Evolutionary conservation across 2,329 filamentous ascomycete species (phyloP).

Genomic region (Pyrenochaeta sp.): DNA sequence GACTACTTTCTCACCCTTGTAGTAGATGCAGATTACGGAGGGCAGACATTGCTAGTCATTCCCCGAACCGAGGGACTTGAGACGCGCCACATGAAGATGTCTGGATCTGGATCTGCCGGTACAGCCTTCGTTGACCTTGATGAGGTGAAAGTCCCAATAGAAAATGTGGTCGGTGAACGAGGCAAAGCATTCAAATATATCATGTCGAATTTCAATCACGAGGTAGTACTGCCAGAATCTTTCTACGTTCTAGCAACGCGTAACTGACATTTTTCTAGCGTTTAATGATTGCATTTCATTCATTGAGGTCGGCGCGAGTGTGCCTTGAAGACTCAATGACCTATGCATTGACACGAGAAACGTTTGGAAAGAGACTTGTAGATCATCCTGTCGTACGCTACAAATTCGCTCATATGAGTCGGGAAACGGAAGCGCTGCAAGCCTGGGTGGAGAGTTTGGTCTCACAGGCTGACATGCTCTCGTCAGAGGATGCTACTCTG

Average conservation of each 20-base stretch:
- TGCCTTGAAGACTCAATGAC: conserved; percentile 7
- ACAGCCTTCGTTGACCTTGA: conserved; percentile 15
- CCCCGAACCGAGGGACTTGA: neutral
- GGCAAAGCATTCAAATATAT: conserved; percentile 64
- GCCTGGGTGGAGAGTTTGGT: conserved; percentile 3
- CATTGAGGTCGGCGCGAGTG: conserved; percentile 2
- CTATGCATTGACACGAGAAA: conserved; percentile 1
- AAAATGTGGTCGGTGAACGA: conserved; percentile 7
- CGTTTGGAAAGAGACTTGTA: conserved; percentile 1
- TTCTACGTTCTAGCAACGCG: neutral
- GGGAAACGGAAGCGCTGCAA: conserved; percentile 1
- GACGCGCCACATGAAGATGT: conserved; percentile 6
- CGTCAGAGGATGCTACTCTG: neutral
- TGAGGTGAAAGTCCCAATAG: conserved; percentile 7
- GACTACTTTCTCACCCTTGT: conserved; percentile 3
- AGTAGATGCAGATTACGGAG: conserved; percentile 59
- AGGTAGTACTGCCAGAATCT: neutral
- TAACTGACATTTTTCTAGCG: conserved; percentile 14
- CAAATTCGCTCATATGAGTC: conserved; percentile 7
- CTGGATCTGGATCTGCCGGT: conserved; percentile 5
- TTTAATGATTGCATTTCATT: conserved; percentile 59
- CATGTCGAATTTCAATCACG: conserved; percentile 65
- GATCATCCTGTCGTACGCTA: conserved; percentile 8
- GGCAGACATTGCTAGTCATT: conserved; percentile 53
- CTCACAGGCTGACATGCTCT: neutral